phyloP scores from a whole-genome alignment of 2,329 filamentous ascomycete species.

The Penicillium sp. region DNA sequence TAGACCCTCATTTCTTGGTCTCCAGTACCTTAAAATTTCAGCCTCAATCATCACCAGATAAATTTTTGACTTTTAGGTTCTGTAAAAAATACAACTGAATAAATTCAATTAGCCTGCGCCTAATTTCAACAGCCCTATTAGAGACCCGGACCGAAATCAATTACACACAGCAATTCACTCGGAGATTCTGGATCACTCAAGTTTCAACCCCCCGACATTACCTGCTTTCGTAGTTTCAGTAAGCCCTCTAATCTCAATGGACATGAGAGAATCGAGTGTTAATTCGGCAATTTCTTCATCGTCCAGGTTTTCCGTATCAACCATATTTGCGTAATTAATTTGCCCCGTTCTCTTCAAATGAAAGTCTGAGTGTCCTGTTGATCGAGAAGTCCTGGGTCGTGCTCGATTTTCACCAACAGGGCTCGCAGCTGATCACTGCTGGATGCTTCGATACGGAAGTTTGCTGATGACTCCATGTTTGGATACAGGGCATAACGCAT shows the following conservation, averaged over 20 bases:
- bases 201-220: not conserved
- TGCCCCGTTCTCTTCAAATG: conserved; percentile 7
- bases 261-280: conserved; percentile 18
- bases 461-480: conserved; percentile 1
- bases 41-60: too few species aligned
- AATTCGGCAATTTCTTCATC: conserved; percentile 6
- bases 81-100: too few species aligned
- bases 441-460: not conserved
- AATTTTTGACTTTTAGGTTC: too few species aligned
- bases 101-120: too few species aligned
- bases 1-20: too few species aligned
- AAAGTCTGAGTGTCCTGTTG: conserved; percentile 6
- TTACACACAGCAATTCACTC: not conserved
- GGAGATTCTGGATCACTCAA: not conserved
- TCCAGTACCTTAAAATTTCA: too few species aligned
- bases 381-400: not conserved
- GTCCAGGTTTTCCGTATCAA: conserved; percentile 9
- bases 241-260: conserved; percentile 17
- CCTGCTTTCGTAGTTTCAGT: conserved; percentile 16
- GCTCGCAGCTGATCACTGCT: not conserved
- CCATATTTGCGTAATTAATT: conserved; percentile 5
- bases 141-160: too few species aligned
- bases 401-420: conserved; percentile 3
- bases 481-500: conserved; percentile 17
- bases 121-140: too few species aligned